Evolutionary conservation across 257 asterid genomes (phyloP).

Genomic region (Penstemon barbatus): DNA sequence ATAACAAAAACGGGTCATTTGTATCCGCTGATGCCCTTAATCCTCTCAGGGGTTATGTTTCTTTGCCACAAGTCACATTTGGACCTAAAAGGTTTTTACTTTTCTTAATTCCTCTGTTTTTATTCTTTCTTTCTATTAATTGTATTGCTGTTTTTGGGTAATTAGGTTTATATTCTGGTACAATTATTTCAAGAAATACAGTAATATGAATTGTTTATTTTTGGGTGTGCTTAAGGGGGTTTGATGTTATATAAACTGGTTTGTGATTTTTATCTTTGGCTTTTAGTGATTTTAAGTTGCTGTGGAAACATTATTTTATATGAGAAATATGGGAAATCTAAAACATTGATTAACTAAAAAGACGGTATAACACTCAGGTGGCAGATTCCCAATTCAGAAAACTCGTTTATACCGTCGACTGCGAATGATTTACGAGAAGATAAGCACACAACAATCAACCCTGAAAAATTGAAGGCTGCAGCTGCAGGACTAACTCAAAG

Average conservation of each 20-base stretch:
- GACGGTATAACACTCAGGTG: conserved; percentile 51
- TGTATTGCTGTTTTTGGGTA: neutral
- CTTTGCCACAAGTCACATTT: conserved; percentile 79
- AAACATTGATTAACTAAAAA: conserved; percentile 15
- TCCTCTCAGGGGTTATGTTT: conserved; percentile 81
- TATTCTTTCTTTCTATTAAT: neutral
- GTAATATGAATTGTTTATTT: no score
- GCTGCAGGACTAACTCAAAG: conserved; percentile 77
- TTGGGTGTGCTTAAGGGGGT: no score
- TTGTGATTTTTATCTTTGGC: neutral
- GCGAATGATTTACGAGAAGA: conserved; percentile 78
- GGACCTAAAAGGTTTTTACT: conserved; percentile 72
- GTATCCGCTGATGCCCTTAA: conserved; percentile 65
- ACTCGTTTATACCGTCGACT: conserved; percentile 68
- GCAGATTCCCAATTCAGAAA: conserved; percentile 72
- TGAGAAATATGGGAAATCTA: conserved; percentile 8
- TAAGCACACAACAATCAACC: conserved; percentile 49
- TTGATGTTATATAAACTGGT: conserved; percentile 4
- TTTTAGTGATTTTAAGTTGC: neutral
- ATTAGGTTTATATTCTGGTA: no score
- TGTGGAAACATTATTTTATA: neutral
- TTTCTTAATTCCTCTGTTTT: neutral
- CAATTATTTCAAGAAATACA: no score
- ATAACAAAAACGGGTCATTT: neutral
- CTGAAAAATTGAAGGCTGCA: conserved; percentile 82